Conservation (phyloP, 306 rosid genomes). For the Vigna radiata region DNA sequence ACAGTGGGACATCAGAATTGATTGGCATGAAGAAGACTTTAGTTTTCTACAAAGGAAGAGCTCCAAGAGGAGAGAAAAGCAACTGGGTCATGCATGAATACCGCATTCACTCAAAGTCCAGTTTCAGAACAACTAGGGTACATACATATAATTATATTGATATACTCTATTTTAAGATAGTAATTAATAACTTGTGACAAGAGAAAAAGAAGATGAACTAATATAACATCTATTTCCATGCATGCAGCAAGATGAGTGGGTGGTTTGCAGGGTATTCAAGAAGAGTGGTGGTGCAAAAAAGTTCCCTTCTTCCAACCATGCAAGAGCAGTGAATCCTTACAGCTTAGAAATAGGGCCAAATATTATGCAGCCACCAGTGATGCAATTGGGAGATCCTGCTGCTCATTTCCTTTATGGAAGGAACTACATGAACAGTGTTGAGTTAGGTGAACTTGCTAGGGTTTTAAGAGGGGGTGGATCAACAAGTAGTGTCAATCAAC, state of each 20-base stretch:
- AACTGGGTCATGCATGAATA: slow-evolving; percentile 99
- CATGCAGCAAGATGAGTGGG: slow-evolving; percentile 86
- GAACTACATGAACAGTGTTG: slow-evolving; percentile 56
- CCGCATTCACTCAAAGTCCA: slow-evolving; percentile 75
- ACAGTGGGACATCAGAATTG: slow-evolving; percentile 67
- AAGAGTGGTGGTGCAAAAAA: slow-evolving; percentile 82
- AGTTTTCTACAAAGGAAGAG: slow-evolving; percentile 95
- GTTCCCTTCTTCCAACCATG: slow-evolving; percentile 61
- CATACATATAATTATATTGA: no score
- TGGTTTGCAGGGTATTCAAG: slow-evolving; percentile 81
- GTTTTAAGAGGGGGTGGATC: slow-evolving; percentile 63
- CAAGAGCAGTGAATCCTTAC: slow-evolving; percentile 72
- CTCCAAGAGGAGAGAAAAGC: slow-evolving; percentile 91
- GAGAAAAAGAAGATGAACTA: not conserved
- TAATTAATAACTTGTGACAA: no score
- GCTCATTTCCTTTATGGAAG: slow-evolving; percentile 69
- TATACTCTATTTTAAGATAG: no score
- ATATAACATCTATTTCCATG: not conserved
- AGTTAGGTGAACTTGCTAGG: slow-evolving; percentile 68
- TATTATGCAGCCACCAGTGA: slow-evolving; percentile 54
- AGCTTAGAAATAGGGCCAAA: slow-evolving; percentile 62
- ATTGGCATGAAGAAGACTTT: slow-evolving; percentile 96
- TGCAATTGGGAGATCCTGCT: slow-evolving; percentile 72
- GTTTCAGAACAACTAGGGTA: slow-evolving; percentile 71
- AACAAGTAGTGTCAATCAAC: slow-evolving; percentile 18